Evolutionary conservation across 2,329 filamentous ascomycete species (phyloP).

Genomic region (Boeremia lycopersici): DNA sequence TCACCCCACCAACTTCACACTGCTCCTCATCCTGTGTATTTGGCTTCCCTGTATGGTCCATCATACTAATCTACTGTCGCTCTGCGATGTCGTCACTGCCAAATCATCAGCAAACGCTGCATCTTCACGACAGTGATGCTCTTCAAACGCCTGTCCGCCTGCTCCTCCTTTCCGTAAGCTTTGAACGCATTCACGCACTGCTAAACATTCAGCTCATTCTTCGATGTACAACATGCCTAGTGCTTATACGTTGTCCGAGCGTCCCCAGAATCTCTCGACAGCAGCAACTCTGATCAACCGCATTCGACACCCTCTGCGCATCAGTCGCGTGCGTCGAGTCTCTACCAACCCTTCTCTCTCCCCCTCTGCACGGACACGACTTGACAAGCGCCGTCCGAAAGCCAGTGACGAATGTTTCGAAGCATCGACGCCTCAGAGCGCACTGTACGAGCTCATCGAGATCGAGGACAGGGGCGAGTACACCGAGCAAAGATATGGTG

Average conservation of each 20-base stretch:
- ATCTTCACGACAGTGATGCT: conserved; percentile 11
- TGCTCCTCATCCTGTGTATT: neutral
- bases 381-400: neutral
- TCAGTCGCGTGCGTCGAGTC: neutral
- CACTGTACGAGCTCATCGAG: conserved; percentile 9
- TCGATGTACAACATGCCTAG: neutral
- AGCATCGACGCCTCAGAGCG: conserved; percentile 3
- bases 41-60: no score
- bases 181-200: neutral
- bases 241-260: neutral
- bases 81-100: neutral
- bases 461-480: conserved; percentile 25
- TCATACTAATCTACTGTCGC: no score
- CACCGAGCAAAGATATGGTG: conserved; percentile 15
- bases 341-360: neutral
- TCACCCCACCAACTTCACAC: neutral
- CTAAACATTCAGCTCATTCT: neutral
- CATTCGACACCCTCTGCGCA: conserved; percentile 19
- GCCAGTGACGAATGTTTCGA: conserved; percentile 9
- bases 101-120: conserved; percentile 22
- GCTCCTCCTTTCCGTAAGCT: neutral
- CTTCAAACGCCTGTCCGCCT: conserved; percentile 6
- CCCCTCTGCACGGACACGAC: neutral
- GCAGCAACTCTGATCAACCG: conserved; percentile 20
- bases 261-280: neutral